Percentiles rank a stretch among this genome's conserved stretches.
Evolutionary conservation across 2,329 filamentous ascomycete genomes (phyloP).

Genomic region (Neonectria faginata): DNA sequence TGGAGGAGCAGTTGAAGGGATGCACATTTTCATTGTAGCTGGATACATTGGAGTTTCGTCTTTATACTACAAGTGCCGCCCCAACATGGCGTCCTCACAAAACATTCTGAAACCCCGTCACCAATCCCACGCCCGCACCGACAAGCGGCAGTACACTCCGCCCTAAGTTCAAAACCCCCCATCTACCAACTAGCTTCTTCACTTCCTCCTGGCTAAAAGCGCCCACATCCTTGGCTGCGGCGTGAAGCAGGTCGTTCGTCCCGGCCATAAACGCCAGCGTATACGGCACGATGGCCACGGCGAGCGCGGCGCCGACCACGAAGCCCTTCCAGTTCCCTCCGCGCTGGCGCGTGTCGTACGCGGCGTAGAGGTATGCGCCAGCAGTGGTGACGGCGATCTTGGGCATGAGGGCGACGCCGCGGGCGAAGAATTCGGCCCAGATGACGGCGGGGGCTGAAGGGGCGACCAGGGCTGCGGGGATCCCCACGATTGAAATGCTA

Average conservation of each 20-base stretch:
- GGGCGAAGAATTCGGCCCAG: slow-evolving; percentile 54
- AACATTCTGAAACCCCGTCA: slow-evolving; percentile 34
- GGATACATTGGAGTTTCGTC: neutral
- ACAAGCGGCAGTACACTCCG: slow-evolving; percentile 49
- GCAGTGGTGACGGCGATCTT: slow-evolving; percentile 49
- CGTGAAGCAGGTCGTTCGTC: slow-evolving; percentile 52
- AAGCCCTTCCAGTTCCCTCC: slow-evolving; percentile 51
- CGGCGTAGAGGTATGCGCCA: slow-evolving; percentile 51
- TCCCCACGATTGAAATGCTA: slow-evolving; percentile 51
- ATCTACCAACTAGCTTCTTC: slow-evolving; percentile 39
- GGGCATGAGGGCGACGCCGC: slow-evolving; percentile 54
- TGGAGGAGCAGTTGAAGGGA: neutral
- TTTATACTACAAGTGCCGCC: neutral
- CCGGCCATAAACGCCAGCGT: slow-evolving; percentile 52
- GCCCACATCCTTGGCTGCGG: slow-evolving; percentile 37
- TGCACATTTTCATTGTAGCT: neutral
- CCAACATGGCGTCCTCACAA: slow-evolving; percentile 13
- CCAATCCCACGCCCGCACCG: slow-evolving; percentile 44
- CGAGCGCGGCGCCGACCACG: slow-evolving; percentile 48
- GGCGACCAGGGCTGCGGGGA: slow-evolving; percentile 48
- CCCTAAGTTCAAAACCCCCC: slow-evolving; percentile 46
- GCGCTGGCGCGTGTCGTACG: slow-evolving; percentile 48
- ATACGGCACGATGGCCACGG: slow-evolving; percentile 55
- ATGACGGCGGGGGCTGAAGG: slow-evolving; percentile 48
- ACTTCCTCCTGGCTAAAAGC: slow-evolving; percentile 37